A percentile compares a stretch with the other conserved stretches of the same genome.
Conservation (phyloP, 23 red algal species). For the Cyanidium caldarium region DNA sequence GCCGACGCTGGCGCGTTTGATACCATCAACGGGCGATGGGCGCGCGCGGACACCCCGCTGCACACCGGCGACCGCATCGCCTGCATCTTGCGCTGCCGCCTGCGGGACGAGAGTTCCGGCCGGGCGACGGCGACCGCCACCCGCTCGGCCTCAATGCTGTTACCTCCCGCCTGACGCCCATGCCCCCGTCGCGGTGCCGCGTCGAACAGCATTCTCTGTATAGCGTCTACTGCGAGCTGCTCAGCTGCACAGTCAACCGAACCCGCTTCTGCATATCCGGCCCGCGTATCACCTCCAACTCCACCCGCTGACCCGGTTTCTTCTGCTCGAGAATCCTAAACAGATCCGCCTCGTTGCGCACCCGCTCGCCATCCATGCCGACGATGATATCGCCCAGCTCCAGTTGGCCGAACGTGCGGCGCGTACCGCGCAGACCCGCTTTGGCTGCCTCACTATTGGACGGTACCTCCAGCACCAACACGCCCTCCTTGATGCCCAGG, state of each 20-base stretch:
- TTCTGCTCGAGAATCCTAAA: slow-evolving; percentile 78
- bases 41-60: not conserved
- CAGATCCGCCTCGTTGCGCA: slow-evolving; percentile 76
- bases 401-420: slow-evolving; percentile 43
- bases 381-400: slow-evolving; percentile 83
- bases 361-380: slow-evolving; percentile 43
- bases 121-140: too few species aligned
- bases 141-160: too few species aligned
- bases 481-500: slow-evolving; percentile 73
- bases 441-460: slow-evolving; percentile 42
- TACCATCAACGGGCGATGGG: not conserved
- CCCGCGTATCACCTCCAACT: slow-evolving; percentile 36
- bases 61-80: not conserved
- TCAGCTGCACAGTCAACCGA: not conserved
- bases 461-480: slow-evolving; percentile 77
- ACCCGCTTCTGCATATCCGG: slow-evolving; percentile 10
- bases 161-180: too few species aligned
- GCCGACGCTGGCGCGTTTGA: not conserved
- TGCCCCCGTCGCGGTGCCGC: too few species aligned
- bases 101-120: too few species aligned
- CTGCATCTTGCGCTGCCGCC: too few species aligned
- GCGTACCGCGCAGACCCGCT: slow-evolving; percentile 63
- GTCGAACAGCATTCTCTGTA: too few species aligned
- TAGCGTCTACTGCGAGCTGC: slow-evolving; percentile 4
- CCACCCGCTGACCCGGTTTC: slow-evolving; percentile 59